Evolutionary conservation across 148 eudicot species (phyloP).

Genomic region (Beta vulgaris): DNA sequence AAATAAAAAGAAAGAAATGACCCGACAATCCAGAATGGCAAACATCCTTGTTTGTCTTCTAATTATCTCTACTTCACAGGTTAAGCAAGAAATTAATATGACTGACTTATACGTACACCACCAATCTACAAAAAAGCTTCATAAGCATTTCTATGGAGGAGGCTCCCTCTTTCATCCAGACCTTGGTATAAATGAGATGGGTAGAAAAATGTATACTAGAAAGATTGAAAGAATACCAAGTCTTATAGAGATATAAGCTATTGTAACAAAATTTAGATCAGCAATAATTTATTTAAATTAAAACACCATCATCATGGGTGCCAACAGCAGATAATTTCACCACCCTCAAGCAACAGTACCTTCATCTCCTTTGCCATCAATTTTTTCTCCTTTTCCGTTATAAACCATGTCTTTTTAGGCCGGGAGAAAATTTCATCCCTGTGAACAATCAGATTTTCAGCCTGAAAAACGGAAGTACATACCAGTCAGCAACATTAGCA

Average conservation of each 20-base stretch:
- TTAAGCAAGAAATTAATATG: neutral
- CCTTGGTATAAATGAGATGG: neutral
- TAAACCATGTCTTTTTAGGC: slow-evolving; percentile 91
- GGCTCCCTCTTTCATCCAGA: neutral
- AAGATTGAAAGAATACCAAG: neutral
- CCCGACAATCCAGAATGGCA: neutral
- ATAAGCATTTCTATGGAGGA: neutral
- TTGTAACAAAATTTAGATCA: neutral
- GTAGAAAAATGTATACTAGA: neutral
- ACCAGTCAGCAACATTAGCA: slow-evolving; percentile 1
- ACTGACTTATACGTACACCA: neutral
- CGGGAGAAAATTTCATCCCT: slow-evolving; percentile 85
- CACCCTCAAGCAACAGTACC: slow-evolving; percentile 34
- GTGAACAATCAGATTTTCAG: slow-evolving; percentile 85
- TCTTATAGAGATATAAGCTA: neutral
- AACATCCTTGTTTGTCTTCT: neutral
- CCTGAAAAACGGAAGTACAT: slow-evolving; percentile 41
- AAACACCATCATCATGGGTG: neutral
- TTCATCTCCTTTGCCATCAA: slow-evolving; percentile 54
- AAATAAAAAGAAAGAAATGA: too few relatives aligned
- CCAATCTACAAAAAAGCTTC: neutral
- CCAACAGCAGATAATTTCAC: neutral
- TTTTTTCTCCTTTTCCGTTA: slow-evolving; percentile 77
- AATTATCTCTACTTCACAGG: neutral
- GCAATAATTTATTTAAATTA: neutral